Evolutionary conservation across 805 yeast species (phyloP).

Genomic region (Starmera quercuum): DNA sequence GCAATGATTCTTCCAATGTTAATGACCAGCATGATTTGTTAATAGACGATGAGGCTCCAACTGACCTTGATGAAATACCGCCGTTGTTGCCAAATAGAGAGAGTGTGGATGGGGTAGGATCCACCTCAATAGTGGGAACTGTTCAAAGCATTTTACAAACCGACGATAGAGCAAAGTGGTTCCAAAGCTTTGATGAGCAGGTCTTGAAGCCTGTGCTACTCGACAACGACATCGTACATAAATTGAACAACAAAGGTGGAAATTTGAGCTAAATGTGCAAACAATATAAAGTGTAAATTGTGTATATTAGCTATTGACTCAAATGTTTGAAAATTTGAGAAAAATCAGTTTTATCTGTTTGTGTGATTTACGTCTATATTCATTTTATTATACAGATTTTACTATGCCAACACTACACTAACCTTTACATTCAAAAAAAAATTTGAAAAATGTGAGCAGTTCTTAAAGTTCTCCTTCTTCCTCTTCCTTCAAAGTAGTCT

Average conservation of each 20-base stretch:
- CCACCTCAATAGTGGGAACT: slow-evolving; percentile 13
- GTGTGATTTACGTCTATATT: too few species aligned
- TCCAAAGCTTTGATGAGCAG: slow-evolving; percentile 86
- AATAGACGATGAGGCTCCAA: slow-evolving; percentile 15
- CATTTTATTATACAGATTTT: too few species aligned
- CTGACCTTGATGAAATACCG: slow-evolving; percentile 18
- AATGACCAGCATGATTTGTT: slow-evolving; percentile 15
- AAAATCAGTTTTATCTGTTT: too few species aligned
- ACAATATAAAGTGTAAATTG: not conserved
- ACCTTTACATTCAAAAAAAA: too few species aligned
- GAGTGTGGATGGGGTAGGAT: slow-evolving; percentile 1
- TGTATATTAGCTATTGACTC: too few species aligned
- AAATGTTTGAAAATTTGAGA: too few species aligned
- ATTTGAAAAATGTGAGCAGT: too few species aligned
- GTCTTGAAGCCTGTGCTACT: slow-evolving; percentile 86
- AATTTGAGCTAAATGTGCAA: too few species aligned
- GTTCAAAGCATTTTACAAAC: slow-evolving; percentile 30
- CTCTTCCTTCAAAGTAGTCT: slow-evolving; percentile 46
- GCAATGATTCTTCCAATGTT: slow-evolving; percentile 12
- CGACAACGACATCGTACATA: slow-evolving; percentile 48
- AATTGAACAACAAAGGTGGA: slow-evolving; percentile 10
- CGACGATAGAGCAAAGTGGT: slow-evolving; percentile 85
- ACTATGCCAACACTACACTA: too few species aligned
- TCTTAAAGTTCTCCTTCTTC: too few species aligned
- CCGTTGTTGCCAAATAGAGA: slow-evolving; percentile 13